phyloP scores from a whole-genome alignment of 495 filamentous ascomycete genomes.

The Pyronema domesticum region DNA sequence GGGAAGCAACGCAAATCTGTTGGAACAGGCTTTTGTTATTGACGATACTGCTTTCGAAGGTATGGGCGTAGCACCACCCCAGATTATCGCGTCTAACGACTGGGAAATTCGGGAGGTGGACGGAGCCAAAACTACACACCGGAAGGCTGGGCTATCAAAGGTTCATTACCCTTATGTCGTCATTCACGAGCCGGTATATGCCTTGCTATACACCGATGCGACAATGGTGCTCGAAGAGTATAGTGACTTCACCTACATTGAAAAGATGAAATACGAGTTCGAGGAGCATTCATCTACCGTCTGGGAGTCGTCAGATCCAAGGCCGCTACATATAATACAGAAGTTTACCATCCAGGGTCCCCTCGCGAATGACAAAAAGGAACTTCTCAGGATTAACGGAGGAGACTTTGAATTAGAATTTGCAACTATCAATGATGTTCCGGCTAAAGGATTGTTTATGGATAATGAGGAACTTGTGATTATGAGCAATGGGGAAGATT shows the following conservation, averaged over 20 bases:
- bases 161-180: too few relatives aligned
- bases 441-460: not conserved
- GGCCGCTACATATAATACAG: not conserved
- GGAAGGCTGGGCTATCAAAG: too few relatives aligned
- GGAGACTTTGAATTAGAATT: slow-evolving; percentile 1
- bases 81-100: too few relatives aligned
- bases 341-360: not conserved
- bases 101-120: too few relatives aligned
- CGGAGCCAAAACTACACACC: too few relatives aligned
- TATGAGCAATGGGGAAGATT: not conserved
- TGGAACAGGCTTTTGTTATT: slow-evolving; percentile 1
- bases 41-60: not conserved
- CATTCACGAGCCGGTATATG: too few relatives aligned
- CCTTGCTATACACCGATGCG: too few relatives aligned
- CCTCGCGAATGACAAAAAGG: not conserved
- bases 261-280: not conserved
- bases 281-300: slow-evolving; percentile 1
- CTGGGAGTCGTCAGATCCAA: not conserved
- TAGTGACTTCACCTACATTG: not conserved
- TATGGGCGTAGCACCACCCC: too few relatives aligned
- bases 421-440: slow-evolving; percentile 1
- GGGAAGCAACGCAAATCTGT: not conserved
- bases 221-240: not conserved
- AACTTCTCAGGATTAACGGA: not conserved
- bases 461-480: slow-evolving; percentile 1